These are phyloP conservation scores for Exophiala sideris DNA, from an alignment of 2,329 filamentous ascomycete genomes.

Conservation along the genomic window DNA sequence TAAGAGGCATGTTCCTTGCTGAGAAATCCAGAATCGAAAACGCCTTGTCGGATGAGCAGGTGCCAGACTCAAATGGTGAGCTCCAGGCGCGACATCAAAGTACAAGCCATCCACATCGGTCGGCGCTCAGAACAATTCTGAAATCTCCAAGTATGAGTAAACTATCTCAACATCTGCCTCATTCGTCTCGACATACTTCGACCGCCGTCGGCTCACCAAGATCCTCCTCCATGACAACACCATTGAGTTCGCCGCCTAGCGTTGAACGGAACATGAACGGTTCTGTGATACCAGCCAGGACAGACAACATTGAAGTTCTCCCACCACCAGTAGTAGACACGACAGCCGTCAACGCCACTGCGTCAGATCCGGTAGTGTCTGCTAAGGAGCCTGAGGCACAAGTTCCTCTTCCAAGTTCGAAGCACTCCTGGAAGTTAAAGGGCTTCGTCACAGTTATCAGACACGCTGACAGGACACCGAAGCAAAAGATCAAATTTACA, in stretches of 20 bases:
- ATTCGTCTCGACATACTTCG: conserved; percentile 39
- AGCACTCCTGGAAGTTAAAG: conserved; percentile 97
- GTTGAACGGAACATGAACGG: conserved; percentile 28
- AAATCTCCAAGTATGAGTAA: conserved; percentile 64
- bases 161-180: conserved; percentile 40
- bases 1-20: conserved; percentile 81
- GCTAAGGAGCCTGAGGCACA: conserved; percentile 31
- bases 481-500: conserved; percentile 99
- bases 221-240: conserved; percentile 29
- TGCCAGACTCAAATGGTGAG: conserved; percentile 30
- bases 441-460: conserved; percentile 95
- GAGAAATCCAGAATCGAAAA: conserved; percentile 58
- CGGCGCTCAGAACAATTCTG: conserved; percentile 57
- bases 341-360: conserved; percentile 3
- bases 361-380: conserved; percentile 8
- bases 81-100: conserved; percentile 36
- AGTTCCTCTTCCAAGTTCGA: conserved; percentile 64
- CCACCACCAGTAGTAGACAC: conserved; percentile 43
- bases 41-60: conserved; percentile 33
- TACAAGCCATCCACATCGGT: conserved; percentile 43
- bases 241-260: conserved; percentile 35
- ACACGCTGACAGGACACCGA: conserved; percentile 94
- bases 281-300: conserved; percentile 8
- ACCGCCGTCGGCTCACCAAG: conserved; percentile 46
- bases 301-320: conserved; percentile 31